These are phyloP conservation scores for Aspergillus sclerotiicarbonarius DNA, from an alignment of 495 filamentous ascomycete species.

Conservation along the genomic window DNA sequence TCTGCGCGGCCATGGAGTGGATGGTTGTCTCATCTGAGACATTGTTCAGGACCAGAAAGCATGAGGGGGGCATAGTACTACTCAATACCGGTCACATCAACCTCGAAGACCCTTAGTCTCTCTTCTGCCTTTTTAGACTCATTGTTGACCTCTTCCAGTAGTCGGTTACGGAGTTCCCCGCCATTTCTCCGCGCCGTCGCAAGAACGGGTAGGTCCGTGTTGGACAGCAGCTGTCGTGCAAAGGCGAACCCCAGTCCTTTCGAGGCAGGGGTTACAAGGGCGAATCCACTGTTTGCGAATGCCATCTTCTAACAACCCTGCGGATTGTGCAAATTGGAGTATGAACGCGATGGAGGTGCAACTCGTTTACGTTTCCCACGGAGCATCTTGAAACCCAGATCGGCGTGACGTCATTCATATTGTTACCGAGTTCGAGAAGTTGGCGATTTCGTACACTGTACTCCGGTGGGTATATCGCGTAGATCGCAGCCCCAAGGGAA, in stretches of 20 bases:
- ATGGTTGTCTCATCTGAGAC: conserved; percentile 41
- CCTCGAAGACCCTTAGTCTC: conserved; percentile 52
- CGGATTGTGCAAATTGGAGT: not conserved
- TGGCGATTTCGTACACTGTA: not conserved
- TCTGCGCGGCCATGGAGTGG: conserved; percentile 32
- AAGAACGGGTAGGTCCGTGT: conserved; percentile 65
- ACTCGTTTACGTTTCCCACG: not conserved
- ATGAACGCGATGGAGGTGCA: not conserved
- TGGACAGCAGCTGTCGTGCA: conserved; percentile 62
- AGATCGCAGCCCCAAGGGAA: no score
- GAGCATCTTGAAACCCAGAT: not conserved
- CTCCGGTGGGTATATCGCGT: no score
- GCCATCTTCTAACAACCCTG: conserved; percentile 18
- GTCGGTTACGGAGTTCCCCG: conserved; percentile 44
- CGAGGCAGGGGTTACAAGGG: conserved; percentile 59
- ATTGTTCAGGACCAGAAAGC: conserved; percentile 10
- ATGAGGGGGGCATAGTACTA: not conserved
- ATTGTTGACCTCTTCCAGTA: conserved; percentile 49
- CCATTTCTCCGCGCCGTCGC: conserved; percentile 66
- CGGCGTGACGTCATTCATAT: not conserved
- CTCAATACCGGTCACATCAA: conserved; percentile 58
- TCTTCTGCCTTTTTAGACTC: conserved; percentile 34
- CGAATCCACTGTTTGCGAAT: conserved; percentile 12
- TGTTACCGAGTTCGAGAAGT: not conserved
- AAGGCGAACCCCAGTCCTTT: conserved; percentile 74